Base-by-base conservation (phyloP, 345 rosid species). In the Gossypium herbaceum region DNA sequence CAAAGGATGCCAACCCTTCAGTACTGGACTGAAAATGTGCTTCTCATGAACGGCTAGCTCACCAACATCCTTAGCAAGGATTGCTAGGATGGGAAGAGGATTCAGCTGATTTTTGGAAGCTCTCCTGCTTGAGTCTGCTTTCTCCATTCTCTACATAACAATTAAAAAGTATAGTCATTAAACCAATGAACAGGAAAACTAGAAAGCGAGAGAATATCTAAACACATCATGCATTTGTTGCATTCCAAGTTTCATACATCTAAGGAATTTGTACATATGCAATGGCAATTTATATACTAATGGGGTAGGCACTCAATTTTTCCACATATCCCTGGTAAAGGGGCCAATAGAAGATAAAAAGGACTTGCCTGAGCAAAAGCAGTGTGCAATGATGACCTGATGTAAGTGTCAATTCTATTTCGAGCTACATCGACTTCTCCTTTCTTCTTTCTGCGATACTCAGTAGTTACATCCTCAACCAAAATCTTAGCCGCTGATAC, bases 361-460 rank as follows among this genome's bases (percentile, higher is more conserved):
- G 55, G 55, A 87, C 93, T 89, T 91, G 85, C 99, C 98, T 95
- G 99, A 76, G 99, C 98, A 86, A 95, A 95, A 68, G 92, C 93
- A 48, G 99, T 93, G 69, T 92, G 94, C 69, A 95, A 79, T 25
- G 99, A 95, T 45, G 99, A 95, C 81, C 99, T 91, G 81, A 95
- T 93, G 85, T 95, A 95, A 44, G 98, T 95, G 71, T 95, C 99
- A 69, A 91, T 85, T 81, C 97, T 90, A 58, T 81, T 84, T 25
- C 91, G 92, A 75, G 90, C 91, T 56, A 91, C 92, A 83, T 95
- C 97, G 68, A 87, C 92, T 76, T 90, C 94, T 72, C 88, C 86
- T 84, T 83, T 93, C 85, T 93, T 89, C 84, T 81, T 93, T 72
- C 99, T 81, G 25, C 96, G 96, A 73, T 95, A 95, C 81, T 93